A percentile compares a stretch with the other conserved stretches of the same genome.
phyloP scores from a whole-genome alignment of 2,329 filamentous ascomycete genomes.

The Ascochyta viciae-villosae region DNA sequence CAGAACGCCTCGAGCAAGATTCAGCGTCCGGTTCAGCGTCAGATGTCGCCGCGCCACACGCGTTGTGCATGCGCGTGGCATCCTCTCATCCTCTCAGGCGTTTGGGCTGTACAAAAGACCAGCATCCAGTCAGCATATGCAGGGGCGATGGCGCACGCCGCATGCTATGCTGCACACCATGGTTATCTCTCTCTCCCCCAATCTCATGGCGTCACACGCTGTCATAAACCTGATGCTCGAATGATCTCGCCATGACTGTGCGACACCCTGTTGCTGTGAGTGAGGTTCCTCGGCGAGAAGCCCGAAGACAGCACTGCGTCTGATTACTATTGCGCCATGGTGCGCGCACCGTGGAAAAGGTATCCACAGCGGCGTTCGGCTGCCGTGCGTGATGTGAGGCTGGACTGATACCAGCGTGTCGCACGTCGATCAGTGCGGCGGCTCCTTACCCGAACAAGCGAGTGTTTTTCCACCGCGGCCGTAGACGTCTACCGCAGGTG shows the following conservation, averaged over 20 bases:
- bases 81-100: neutral
- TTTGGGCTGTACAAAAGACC: constrained; percentile 7
- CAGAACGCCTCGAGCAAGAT: constrained; percentile 11
- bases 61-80: constrained; percentile 10
- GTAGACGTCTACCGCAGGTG: constrained; percentile 1
- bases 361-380: constrained; percentile 14
- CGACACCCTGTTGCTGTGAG: neutral
- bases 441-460: constrained; percentile 5
- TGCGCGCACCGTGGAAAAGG: constrained; percentile 5
- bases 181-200: constrained; percentile 7
- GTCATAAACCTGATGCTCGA: constrained; percentile 10
- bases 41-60: constrained; percentile 2
- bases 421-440: constrained; percentile 19
- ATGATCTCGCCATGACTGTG: constrained; percentile 7
- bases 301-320: neutral
- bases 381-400: constrained; percentile 16
- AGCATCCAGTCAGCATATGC: neutral
- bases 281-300: constrained; percentile 11
- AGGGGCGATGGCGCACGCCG: constrained; percentile 10
- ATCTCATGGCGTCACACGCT: constrained; percentile 3
- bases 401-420: constrained; percentile 12
- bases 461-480: constrained; percentile 15
- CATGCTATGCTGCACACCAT: neutral
- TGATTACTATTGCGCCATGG: constrained; percentile 7
- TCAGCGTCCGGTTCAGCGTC: neutral